Evolutionary conservation across 345 rosid species (phyloP).

Genomic region (Hibiscus syriacus): DNA sequence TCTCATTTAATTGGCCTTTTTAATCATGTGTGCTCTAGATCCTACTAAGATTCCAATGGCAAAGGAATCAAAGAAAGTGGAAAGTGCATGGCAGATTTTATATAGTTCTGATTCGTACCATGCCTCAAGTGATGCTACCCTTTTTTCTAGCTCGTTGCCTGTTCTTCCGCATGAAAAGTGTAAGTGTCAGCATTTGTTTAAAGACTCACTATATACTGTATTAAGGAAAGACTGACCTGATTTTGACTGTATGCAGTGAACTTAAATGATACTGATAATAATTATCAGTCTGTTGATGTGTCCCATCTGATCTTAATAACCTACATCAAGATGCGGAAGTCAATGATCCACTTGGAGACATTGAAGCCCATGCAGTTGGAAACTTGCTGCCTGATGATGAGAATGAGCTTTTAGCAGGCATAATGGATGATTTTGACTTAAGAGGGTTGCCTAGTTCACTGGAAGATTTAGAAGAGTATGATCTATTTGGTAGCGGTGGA

Average conservation of each 20-base stretch:
- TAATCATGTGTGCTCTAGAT: constrained; percentile 20
- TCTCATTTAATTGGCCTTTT: constrained; percentile 6
- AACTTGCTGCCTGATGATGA: constrained; percentile 63
- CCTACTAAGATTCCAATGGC: constrained; percentile 17
- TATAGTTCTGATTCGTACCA: constrained; percentile 31
- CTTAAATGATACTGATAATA: constrained; percentile 25
- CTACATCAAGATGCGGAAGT: constrained; percentile 21
- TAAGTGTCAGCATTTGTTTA: constrained; percentile 20
- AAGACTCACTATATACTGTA: not conserved
- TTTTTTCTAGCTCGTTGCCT: constrained; percentile 68
- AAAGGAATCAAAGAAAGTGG: constrained; percentile 27
- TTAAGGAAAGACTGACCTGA: constrained; percentile 15
- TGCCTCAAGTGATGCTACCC: constrained; percentile 45
- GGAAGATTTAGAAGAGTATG: constrained; percentile 68
- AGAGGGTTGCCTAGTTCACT: constrained; percentile 43
- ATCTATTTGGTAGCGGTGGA: constrained; percentile 65
- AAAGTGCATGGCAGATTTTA: constrained; percentile 25
- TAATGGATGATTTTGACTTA: constrained; percentile 65
- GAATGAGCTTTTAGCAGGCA: constrained; percentile 54
- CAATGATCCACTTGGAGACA: constrained; percentile 26
- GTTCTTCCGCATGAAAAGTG: constrained; percentile 51
- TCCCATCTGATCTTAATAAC: constrained; percentile 22
- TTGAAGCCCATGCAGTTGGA: constrained; percentile 33
- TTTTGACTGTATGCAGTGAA: constrained; percentile 38
- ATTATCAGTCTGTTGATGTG: constrained; percentile 28